Base-by-base conservation (phyloP, 768 basidiomycete species). In the Lentinula aciculospora region DNA sequence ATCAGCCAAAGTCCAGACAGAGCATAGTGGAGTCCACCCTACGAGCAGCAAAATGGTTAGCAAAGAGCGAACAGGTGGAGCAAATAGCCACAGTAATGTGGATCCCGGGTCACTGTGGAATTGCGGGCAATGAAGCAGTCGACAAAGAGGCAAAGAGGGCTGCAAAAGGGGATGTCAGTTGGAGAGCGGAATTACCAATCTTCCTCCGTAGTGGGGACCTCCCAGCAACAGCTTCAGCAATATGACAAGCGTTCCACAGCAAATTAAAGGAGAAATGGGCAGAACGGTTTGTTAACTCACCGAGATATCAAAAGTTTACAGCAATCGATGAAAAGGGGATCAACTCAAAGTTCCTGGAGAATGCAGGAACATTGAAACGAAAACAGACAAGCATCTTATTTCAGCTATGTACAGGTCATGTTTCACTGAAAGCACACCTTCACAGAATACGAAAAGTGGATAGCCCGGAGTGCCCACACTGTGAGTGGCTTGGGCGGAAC, bases 331-430 rank as follows among this genome's bases (percentile, higher is more conserved):
- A 2, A 13, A n/a, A 1, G 4, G 36, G 36, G 23, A 27, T 12
- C 7, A 19, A n/a, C 19, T 39, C 34, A 15, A 19, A 27, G 7
- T 36, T 53, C 21, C 6, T 21, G 5, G 34, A 53, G 23, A 49
- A n/a, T 53, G 12, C 37, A 23, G 29, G 31, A 4, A 31, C n/a
- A 0, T 42, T 67, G 12, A 58, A 59, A 0, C 37, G 62, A 12
- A 28, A 44, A 3, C 60, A 65, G 12, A 56, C 65, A 23, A 57
- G 59, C 15, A 17, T 67, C 1, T 58, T 72, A 10, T 56, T 68
- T n/a, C 71, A 72, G 37, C 65, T 74, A 4, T 49, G 69, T 2
- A 67, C 68, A 2, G 67, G 68, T 2, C 72, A 73, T 45, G 57
- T 56, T 2, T 64, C 66, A 0, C 65, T 73, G 0, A 63, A 69